These are phyloP conservation scores for Ampelomyces quisqualis DNA, from an alignment of 2,329 filamentous ascomycete genomes.

Conservation along the genomic window DNA sequence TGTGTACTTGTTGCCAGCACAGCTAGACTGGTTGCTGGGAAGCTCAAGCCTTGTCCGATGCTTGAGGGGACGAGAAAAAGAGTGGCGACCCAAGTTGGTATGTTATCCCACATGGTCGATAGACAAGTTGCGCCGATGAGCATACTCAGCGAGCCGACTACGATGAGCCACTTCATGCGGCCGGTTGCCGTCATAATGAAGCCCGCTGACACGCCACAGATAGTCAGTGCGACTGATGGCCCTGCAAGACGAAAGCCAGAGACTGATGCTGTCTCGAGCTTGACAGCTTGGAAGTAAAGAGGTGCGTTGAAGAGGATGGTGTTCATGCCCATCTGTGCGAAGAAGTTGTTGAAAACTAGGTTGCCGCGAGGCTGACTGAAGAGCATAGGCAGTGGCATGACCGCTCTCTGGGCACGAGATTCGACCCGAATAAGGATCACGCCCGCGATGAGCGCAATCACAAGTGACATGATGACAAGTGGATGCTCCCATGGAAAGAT, in stretches of 20 bases:
- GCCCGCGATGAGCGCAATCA: constrained; percentile 44
- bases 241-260: constrained; percentile 72
- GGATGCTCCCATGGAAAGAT: constrained; percentile 54
- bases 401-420: constrained; percentile 41
- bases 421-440: constrained; percentile 48
- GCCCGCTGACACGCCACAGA: constrained; percentile 46
- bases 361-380: constrained; percentile 50
- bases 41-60: constrained; percentile 46
- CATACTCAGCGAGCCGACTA: constrained; percentile 42
- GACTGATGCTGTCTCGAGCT: constrained; percentile 62
- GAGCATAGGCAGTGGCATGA: constrained; percentile 54
- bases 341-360: constrained; percentile 56
- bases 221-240: constrained; percentile 55
- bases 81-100: constrained; percentile 46
- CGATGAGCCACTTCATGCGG: constrained; percentile 47
- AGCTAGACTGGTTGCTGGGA: constrained; percentile 46
- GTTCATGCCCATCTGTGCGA: constrained; percentile 52
- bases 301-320: constrained; percentile 69
- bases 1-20: constrained; percentile 47
- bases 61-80: constrained; percentile 45
- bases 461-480: constrained; percentile 51
- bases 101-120: constrained; percentile 40
- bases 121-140: constrained; percentile 42
- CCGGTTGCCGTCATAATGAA: constrained; percentile 49
- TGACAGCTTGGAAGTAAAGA: constrained; percentile 61